These are phyloP conservation scores for Fomitopsis pulvina DNA, from an alignment of 768 basidiomycete species.

Conservation along the genomic window DNA sequence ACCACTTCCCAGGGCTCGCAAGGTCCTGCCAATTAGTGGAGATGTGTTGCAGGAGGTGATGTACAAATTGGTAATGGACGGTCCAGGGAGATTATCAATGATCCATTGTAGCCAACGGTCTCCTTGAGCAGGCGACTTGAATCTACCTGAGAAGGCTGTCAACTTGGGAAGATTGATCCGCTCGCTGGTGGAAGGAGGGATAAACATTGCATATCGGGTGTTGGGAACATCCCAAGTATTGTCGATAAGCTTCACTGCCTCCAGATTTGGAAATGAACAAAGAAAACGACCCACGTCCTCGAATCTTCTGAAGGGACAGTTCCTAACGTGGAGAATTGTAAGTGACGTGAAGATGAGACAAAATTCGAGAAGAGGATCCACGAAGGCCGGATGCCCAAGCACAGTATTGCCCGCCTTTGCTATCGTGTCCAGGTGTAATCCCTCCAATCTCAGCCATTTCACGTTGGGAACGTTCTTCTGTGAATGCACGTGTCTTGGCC, in stretches of 20 bases:
- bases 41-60: no score
- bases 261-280: not conserved
- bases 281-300: not conserved
- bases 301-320: not conserved
- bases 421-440: not conserved
- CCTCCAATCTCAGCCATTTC: not conserved
- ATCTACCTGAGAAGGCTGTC: not conserved
- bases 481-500: not conserved
- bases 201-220: not conserved
- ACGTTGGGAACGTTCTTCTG: not conserved
- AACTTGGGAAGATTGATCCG: not conserved
- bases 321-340: not conserved
- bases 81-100: no score
- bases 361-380: not conserved
- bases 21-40: no score
- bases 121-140: no score
- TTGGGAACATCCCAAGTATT: not conserved
- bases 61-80: no score
- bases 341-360: not conserved
- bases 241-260: not conserved
- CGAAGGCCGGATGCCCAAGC: not conserved
- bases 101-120: no score
- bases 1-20: no score
- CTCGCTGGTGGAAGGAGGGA: not conserved
- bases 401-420: not conserved